phyloP scores from a whole-genome alignment of 352 stramenopile genomes.

The Globisporangium carolinianum region DNA sequence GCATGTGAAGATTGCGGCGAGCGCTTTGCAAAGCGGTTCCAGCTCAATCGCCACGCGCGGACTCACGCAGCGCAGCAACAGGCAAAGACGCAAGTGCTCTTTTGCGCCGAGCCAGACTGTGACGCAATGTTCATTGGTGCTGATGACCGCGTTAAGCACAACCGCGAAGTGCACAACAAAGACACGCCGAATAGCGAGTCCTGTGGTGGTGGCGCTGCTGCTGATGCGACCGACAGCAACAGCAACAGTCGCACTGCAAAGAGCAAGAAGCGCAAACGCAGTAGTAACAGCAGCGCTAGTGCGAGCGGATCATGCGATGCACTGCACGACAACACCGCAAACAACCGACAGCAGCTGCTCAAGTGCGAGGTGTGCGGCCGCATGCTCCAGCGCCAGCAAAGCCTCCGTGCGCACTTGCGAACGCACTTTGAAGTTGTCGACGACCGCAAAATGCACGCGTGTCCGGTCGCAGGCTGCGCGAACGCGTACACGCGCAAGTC shows the following conservation, averaged over 20 bases:
- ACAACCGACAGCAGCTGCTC: constrained; percentile 14
- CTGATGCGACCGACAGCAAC: neutral
- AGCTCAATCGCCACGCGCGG: constrained; percentile 42
- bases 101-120: constrained; percentile 41
- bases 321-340: neutral
- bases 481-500: constrained; percentile 65
- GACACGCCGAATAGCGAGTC: neutral
- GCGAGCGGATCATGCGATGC: neutral
- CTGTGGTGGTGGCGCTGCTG: no score
- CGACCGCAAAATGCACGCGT: constrained; percentile 53
- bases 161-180: constrained; percentile 21
- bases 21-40: constrained; percentile 58
- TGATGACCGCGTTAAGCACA: constrained; percentile 37
- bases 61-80: constrained; percentile 20
- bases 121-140: constrained; percentile 46
- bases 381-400: constrained; percentile 42
- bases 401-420: constrained; percentile 47
- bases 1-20: constrained; percentile 51
- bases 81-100: constrained; percentile 33
- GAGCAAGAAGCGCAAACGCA: constrained; percentile 9
- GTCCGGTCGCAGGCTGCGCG: constrained; percentile 44
- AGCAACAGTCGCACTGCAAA: neutral
- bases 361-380: constrained; percentile 46
- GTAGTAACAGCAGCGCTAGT: no score
- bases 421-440: constrained; percentile 61